Conservation (phyloP, 2,329 filamentous ascomycete genomes). For the Monilinia laxa region DNA sequence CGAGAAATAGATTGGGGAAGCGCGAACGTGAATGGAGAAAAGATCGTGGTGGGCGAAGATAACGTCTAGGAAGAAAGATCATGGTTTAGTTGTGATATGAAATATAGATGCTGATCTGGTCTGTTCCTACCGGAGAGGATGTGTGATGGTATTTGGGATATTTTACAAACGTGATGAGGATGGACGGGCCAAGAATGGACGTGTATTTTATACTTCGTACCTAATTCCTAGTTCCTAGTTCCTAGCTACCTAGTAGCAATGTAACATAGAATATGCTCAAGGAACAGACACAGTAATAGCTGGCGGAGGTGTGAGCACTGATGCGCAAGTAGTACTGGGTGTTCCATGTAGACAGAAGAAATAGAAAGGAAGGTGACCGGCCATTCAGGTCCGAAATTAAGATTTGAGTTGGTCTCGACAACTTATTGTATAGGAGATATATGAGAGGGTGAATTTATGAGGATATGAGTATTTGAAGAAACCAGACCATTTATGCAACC, state of each 20-base stretch:
- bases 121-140: not conserved
- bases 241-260: slow-evolving; percentile 12
- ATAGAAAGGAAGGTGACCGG: not conserved
- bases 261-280: not conserved
- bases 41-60: slow-evolving; percentile 17
- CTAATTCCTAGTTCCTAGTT: not conserved
- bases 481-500: not conserved
- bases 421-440: not conserved
- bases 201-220: not conserved
- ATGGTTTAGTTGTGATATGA: slow-evolving; percentile 2
- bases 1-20: slow-evolving; percentile 4
- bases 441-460: not conserved
- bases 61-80: slow-evolving; percentile 16
- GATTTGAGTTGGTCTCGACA: not conserved
- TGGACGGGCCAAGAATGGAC: not conserved
- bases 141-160: not conserved
- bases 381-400: not conserved
- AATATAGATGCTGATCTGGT: not conserved
- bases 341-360: not conserved
- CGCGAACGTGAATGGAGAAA: slow-evolving; percentile 12
- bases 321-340: not conserved
- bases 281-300: not conserved
- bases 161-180: not conserved
- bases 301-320: not conserved
- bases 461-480: not conserved